Conservation (phyloP, 75 land plant genomes). For the Azolla pinnata region DNA sequence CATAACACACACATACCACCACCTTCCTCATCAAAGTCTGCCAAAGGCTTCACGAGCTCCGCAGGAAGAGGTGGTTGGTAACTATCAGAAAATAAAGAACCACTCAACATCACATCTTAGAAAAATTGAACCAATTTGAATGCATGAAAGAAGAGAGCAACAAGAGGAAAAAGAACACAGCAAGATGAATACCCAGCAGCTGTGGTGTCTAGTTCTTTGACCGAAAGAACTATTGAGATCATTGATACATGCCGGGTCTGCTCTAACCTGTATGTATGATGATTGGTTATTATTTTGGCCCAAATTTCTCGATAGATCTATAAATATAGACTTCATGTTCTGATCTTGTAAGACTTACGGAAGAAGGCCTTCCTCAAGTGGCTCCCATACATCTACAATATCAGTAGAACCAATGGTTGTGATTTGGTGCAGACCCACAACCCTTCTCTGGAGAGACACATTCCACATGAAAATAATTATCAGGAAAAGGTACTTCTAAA, state of each 20-base stretch:
- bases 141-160: not conserved
- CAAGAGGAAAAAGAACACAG: no score
- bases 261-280: constrained; percentile 47
- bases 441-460: constrained; percentile 56
- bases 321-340: not conserved
- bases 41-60: constrained; percentile 66
- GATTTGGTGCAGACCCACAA: constrained; percentile 84
- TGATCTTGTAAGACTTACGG: constrained; percentile 45
- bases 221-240: constrained; percentile 75
- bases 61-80: constrained; percentile 79
- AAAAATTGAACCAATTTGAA: no score
- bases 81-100: constrained; percentile 14
- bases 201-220: constrained; percentile 63
- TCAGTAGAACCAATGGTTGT: constrained; percentile 91
- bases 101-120: constrained; percentile 1
- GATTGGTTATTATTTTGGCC: not conserved
- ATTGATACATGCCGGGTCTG: constrained; percentile 92
- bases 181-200: constrained; percentile 45
- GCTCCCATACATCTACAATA: constrained; percentile 91
- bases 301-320: not conserved
- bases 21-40: constrained; percentile 69
- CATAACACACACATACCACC: constrained; percentile 35
- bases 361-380: constrained; percentile 87
- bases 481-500: no score
- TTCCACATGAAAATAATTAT: no score